phyloP scores from a whole-genome alignment of 2,329 filamentous ascomycete species.

The Stromatinia cepivora region DNA sequence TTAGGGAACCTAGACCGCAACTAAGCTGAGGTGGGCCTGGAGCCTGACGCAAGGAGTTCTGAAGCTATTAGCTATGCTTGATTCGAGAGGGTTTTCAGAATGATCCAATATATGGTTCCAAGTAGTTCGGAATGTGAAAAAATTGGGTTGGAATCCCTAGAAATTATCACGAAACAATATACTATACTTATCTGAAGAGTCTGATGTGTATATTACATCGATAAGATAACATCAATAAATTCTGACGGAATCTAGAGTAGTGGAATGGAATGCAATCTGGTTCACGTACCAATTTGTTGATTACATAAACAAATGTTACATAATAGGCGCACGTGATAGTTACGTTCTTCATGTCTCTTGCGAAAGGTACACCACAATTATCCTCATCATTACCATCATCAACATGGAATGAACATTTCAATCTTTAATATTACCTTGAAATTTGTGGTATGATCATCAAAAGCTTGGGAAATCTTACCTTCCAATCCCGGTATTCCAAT shows the following conservation, averaged over 20 bases:
- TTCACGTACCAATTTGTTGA: background rate
- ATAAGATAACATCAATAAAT: background rate
- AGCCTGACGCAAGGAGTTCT: background rate
- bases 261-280: background rate
- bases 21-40: background rate
- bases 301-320: background rate
- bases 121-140: too few relatives aligned
- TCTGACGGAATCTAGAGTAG: too few relatives aligned
- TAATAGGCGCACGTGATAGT: background rate
- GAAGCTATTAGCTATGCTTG: background rate
- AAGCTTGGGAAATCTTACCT: background rate
- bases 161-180: background rate
- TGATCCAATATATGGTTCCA: background rate
- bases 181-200: background rate
- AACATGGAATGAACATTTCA: background rate
- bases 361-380: background rate
- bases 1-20: background rate
- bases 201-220: background rate
- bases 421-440: too few relatives aligned
- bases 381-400: background rate
- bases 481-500: background rate
- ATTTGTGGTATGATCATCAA: background rate
- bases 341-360: too few relatives aligned
- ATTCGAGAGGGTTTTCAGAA: background rate
- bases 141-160: too few relatives aligned